Base-by-base conservation (phyloP, 306 rosid genomes). In the Lupinus albus region DNA sequence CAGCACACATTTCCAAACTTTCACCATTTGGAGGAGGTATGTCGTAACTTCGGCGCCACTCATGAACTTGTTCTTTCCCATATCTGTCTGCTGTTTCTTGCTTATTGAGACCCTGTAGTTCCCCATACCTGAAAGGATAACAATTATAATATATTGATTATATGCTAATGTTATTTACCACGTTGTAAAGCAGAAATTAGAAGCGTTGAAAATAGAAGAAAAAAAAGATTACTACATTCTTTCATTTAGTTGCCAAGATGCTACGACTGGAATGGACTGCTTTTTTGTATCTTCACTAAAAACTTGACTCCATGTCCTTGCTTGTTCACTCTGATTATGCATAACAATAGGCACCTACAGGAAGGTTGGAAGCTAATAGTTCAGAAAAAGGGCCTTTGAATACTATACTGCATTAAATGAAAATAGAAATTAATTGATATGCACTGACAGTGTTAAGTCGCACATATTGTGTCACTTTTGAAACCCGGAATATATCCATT, bases 1-100 rank as follows among this genome's bases (percentile, higher is more conserved):
- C 70, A 51, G 99, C 99, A 78, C 97, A 94, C 99, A 94, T 90
- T 80, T 94, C 97, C 92, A 94, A 86, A 75, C 99, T 94, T 86
- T 94, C 99, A 58, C 97, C 99, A 76, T 88, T 86, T 11, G 99
- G 99, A 67, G 99, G 99, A 50, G 99, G 95, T 47, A 72, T 82
- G 55, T 94, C 97, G 49, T 88, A 94, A 84, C 99, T 90, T 65
- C 99, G 83, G 60, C 99, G 99, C 97, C 99, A 94, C 77, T 88
- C 87, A 8, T 94, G 99, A 70, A 94, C 99, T 78, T 90, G 95
- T 71, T 94, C 97, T 71, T 88, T 88, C 41, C 99, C 99, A 48
- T 94, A 94, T 78, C 95, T 88, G 30, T 94, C 97, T 4, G 99
- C 95, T 6, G 99, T 94, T 80, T 94, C 99, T 84, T 94, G 99